Evolutionary conservation across 805 yeast species (phyloP).

Genomic region (Trichomonascus vanleenenianus): DNA sequence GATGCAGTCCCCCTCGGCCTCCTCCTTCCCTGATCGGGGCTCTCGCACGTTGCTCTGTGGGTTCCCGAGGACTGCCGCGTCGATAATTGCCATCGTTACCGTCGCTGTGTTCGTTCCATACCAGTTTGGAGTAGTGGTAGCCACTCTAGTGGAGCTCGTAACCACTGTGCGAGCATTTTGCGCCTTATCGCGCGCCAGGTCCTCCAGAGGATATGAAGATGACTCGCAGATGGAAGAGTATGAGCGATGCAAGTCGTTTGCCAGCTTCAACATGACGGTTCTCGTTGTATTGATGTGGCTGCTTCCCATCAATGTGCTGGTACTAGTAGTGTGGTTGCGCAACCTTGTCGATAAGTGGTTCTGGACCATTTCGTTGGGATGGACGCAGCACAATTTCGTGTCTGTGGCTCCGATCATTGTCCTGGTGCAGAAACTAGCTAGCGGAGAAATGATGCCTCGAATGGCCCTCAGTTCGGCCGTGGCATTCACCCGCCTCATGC

Average conservation of each 20-base stretch:
- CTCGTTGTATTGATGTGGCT: slow-evolving; percentile 68
- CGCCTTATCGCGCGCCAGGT: no score
- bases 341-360: slow-evolving; percentile 51
- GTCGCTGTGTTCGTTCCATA: slow-evolving; percentile 7
- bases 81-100: not conserved
- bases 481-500: slow-evolving; percentile 30
- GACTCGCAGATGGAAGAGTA: not conserved
- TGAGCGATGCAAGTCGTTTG: slow-evolving; percentile 1
- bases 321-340: slow-evolving; percentile 72
- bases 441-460: slow-evolving; percentile 41
- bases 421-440: slow-evolving; percentile 46
- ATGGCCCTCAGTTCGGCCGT: slow-evolving; percentile 16
- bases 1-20: no score
- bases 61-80: not conserved
- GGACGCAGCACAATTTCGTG: slow-evolving; percentile 72
- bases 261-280: slow-evolving; percentile 55
- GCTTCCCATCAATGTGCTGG: slow-evolving; percentile 71
- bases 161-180: slow-evolving; percentile 1
- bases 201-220: no score
- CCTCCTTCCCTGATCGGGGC: not conserved
- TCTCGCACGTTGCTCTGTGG: not conserved
- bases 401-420: slow-evolving; percentile 68
- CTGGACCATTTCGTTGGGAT: slow-evolving; percentile 76
- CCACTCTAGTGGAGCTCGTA: slow-evolving; percentile 4
- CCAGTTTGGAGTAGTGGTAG: slow-evolving; percentile 6